Conservation (phyloP, 2,329 filamentous ascomycete genomes). For the Trichophyton benhamiae region DNA sequence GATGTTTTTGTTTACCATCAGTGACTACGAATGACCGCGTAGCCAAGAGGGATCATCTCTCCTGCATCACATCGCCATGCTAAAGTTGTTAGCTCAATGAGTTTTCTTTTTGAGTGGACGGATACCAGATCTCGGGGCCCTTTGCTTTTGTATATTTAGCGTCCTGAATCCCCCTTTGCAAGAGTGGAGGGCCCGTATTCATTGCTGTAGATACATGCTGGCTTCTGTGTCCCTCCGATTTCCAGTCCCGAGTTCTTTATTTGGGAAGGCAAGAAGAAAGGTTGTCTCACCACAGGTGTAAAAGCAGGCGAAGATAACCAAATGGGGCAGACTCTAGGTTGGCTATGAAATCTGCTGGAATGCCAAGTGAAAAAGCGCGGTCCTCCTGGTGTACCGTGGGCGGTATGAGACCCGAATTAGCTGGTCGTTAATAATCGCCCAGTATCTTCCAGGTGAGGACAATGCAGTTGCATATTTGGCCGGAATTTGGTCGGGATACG, state of each 20-base stretch:
- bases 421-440: not conserved
- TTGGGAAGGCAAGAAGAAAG: too few species aligned
- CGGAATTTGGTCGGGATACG: slow-evolving; percentile 3
- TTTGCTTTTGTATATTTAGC: not conserved
- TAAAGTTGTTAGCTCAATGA: not conserved
- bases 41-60: not conserved
- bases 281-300: not conserved
- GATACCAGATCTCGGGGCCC: not conserved
- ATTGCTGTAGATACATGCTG: not conserved
- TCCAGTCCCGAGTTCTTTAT: too few species aligned
- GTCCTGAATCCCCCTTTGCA: not conserved
- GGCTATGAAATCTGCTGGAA: not conserved
- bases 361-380: not conserved
- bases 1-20: not conserved
- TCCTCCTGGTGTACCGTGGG: not conserved
- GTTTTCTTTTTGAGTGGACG: not conserved
- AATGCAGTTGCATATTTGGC: not conserved
- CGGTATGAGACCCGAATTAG: not conserved
- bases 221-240: not conserved
- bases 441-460: not conserved
- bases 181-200: not conserved
- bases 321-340: not conserved
- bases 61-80: not conserved
- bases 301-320: not conserved
- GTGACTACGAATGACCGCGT: not conserved